Conservation (phyloP, 1,284 basidiomycete genomes). For the Malassezia obtusa region DNA sequence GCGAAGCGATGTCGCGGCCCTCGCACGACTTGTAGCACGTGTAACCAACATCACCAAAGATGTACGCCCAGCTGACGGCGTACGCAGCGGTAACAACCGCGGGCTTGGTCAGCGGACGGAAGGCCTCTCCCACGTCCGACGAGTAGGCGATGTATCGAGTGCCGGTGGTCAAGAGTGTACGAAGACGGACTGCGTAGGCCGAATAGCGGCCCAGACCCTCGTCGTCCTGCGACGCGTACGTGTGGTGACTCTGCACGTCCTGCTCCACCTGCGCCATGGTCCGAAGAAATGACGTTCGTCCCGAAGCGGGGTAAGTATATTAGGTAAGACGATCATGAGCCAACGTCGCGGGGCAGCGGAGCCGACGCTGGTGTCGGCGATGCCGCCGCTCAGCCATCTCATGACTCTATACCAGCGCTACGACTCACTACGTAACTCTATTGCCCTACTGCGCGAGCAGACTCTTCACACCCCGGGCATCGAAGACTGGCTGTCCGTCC, state of each 20-base stretch:
- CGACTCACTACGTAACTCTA: constrained; percentile 32
- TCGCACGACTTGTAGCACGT: constrained; percentile 62
- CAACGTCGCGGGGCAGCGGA: not conserved
- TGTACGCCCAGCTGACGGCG: constrained; percentile 68
- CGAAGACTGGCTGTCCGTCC: constrained; percentile 34
- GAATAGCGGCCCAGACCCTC: constrained; percentile 29
- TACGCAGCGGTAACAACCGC: constrained; percentile 71
- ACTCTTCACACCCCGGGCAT: constrained; percentile 30
- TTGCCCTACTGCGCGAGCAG: constrained; percentile 32
- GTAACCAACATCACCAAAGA: constrained; percentile 71
- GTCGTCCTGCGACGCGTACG: constrained; percentile 17
- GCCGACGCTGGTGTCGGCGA: constrained; percentile 17
- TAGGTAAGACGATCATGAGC: constrained; percentile 1
- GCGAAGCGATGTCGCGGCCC: constrained; percentile 15
- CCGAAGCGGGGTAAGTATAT: no score
- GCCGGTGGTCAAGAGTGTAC: constrained; percentile 28
- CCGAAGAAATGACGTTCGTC: no score
- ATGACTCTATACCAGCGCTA: constrained; percentile 31
- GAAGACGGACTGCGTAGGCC: constrained; percentile 35
- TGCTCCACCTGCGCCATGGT: constrained; percentile 2
- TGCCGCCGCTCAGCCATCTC: constrained; percentile 24
- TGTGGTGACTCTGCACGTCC: constrained; percentile 10
- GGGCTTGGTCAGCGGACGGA: constrained; percentile 74
- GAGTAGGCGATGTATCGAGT: constrained; percentile 53
- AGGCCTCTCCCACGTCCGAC: constrained; percentile 83